These are phyloP conservation scores for Acaromyces ingoldii DNA, from an alignment of 1,284 basidiomycete species.

Conservation along the genomic window DNA sequence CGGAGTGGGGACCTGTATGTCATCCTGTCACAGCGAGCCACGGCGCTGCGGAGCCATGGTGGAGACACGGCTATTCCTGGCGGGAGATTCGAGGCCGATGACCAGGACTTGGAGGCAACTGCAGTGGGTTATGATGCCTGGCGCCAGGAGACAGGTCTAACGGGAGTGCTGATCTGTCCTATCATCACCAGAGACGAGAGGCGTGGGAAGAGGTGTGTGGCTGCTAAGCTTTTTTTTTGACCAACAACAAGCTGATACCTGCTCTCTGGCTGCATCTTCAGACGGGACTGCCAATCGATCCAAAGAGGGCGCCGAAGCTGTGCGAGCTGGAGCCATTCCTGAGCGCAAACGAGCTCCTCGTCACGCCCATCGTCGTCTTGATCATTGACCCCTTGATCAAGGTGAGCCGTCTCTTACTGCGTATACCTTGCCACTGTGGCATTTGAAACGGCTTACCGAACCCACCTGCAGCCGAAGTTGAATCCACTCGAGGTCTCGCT, in stretches of 20 bases:
- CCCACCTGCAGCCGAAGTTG: slow-evolving; percentile 10
- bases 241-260: too few relatives aligned
- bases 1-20: slow-evolving; percentile 42
- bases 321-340: slow-evolving; percentile 42
- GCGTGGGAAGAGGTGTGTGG: slow-evolving; percentile 18
- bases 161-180: background rate
- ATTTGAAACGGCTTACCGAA: background rate
- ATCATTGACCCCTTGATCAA: slow-evolving; percentile 26
- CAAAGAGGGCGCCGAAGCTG: slow-evolving; percentile 23
- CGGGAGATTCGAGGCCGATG: slow-evolving; percentile 38
- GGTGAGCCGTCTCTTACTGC: slow-evolving; percentile 11
- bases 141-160: background rate
- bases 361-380: slow-evolving; percentile 43
- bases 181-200: slow-evolving; percentile 11
- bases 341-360: slow-evolving; percentile 45
- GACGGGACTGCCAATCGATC: slow-evolving; percentile 39
- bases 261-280: too few relatives aligned
- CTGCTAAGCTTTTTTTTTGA: too few relatives aligned
- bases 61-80: slow-evolving; percentile 48
- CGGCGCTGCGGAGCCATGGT: slow-evolving; percentile 29
- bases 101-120: slow-evolving; percentile 36
- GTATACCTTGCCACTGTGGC: too few relatives aligned
- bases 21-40: slow-evolving; percentile 34
- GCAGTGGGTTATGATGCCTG: slow-evolving; percentile 17
- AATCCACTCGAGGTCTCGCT: slow-evolving; percentile 39